Percentiles rank a stretch among this genome's conserved stretches.
Conservation (phyloP, 2,329 filamentous ascomycete genomes). For the Neofusicoccum parvum region DNA sequence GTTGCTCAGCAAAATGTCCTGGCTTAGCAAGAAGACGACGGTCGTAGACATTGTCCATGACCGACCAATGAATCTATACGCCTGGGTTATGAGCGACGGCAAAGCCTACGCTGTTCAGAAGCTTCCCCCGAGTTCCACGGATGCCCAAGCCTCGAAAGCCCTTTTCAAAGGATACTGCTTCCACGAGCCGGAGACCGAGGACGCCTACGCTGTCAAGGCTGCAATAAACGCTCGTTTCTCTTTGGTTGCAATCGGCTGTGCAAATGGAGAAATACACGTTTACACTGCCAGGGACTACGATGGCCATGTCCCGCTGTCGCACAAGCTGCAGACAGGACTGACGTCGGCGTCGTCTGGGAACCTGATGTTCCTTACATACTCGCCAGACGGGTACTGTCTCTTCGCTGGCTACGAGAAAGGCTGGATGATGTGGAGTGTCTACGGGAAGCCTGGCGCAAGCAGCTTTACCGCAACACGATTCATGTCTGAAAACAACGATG, state of each 20-base stretch:
- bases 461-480: slow-evolving; percentile 74
- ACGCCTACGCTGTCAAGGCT: slow-evolving; percentile 68
- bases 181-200: slow-evolving; percentile 66
- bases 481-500: slow-evolving; percentile 68
- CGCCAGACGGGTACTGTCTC: slow-evolving; percentile 92
- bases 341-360: slow-evolving; percentile 68
- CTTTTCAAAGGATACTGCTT: slow-evolving; percentile 92
- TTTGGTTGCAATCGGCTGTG: slow-evolving; percentile 82
- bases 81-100: slow-evolving; percentile 89
- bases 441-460: slow-evolving; percentile 83
- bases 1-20: slow-evolving; percentile 81
- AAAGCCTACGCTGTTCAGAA: slow-evolving; percentile 90
- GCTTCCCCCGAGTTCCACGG: slow-evolving; percentile 37
- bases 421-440: slow-evolving; percentile 97
- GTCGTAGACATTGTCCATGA: slow-evolving; percentile 90
- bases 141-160: slow-evolving; percentile 58
- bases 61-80: slow-evolving; percentile 91
- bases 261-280: slow-evolving; percentile 78
- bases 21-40: slow-evolving; percentile 70
- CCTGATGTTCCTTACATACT: slow-evolving; percentile 78
- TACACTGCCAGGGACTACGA: slow-evolving; percentile 92
- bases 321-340: slow-evolving; percentile 71
- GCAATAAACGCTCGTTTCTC: slow-evolving; percentile 96
- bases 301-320: slow-evolving; percentile 87
- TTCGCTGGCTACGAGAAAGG: slow-evolving; percentile 91